Evolutionary conservation across 2,329 filamentous ascomycete species (phyloP).

Genomic region (Aspergillus hortae): DNA sequence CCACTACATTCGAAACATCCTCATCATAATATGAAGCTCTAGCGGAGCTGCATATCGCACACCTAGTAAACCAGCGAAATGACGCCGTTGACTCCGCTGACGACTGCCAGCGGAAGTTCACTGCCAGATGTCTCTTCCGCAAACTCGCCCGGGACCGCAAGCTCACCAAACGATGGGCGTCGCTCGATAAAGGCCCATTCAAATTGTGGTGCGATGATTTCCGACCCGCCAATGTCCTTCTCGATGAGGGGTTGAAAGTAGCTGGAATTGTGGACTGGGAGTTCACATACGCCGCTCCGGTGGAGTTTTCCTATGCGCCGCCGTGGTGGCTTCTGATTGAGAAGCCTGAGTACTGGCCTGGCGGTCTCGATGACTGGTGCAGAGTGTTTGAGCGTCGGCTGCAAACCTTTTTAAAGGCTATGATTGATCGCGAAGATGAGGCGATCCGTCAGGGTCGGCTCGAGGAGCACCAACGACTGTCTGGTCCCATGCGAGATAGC

Average conservation of each 20-base stretch:
- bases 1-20: conserved; percentile 23
- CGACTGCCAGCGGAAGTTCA: too few species aligned
- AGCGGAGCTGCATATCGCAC: conserved; percentile 21
- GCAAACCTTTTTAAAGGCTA: conserved; percentile 13
- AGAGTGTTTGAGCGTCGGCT: conserved; percentile 14
- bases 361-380: conserved; percentile 16
- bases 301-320: conserved; percentile 14
- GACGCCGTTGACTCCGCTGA: conserved; percentile 30
- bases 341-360: conserved; percentile 21
- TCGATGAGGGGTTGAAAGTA: conserved; percentile 11
- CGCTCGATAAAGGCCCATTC: conserved; percentile 20
- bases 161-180: conserved; percentile 11
- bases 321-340: conserved; percentile 23
- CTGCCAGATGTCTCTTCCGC: conserved; percentile 15
- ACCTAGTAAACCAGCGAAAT: conserved; percentile 38
- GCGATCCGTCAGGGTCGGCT: conserved; percentile 9
- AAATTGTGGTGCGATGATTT: conserved; percentile 23
- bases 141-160: conserved; percentile 16
- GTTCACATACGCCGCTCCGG: conserved; percentile 19
- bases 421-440: conserved; percentile 10
- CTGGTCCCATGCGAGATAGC: conserved; percentile 13
- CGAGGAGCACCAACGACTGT: conserved; percentile 12
- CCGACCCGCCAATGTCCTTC: conserved; percentile 15
- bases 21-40: conserved; percentile 38
- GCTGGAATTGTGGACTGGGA: conserved; percentile 20